Base-by-base conservation (phyloP, 768 basidiomycete species). In the Boletus bicolor region DNA sequence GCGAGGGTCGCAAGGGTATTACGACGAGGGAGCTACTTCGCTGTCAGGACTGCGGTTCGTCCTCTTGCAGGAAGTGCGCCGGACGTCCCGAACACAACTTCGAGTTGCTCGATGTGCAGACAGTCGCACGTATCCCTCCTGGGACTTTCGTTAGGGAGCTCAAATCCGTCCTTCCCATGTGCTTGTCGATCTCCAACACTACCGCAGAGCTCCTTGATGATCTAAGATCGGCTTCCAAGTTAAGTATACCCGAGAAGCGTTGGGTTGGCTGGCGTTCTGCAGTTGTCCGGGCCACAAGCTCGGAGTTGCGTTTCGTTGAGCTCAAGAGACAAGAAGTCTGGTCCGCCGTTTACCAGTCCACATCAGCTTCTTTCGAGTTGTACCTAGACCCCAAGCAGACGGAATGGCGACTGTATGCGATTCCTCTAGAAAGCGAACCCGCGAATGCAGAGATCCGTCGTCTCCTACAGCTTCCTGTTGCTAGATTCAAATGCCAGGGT, bases 41-140 rank as follows among this genome's bases (percentile, higher is more conserved):
- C 11, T 98, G 95, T 70, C 57, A 66, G 14, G 89, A 92, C 56
- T 98, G 95, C 65, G 82, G 81, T 7, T 82, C 83, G 9, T 82
- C 91, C 14, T 86, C 88, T 35, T 98, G 95, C 75, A 79, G 80
- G 60, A 87, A 86, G 67, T 96, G 93, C 66, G 91, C 90, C 41
- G 93, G 93, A 28, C 85, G 92, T 61, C 95, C 95, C 0, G 90
- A 94, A 63, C 95, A 98, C 70, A 88, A 86, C 60, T 84, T 83
- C 59, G 67, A 70, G 19, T 71, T 76, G 0, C 80, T 91, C 50
- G 82, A 87, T 59, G 61, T 81, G 28, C 70, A 65, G 5, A 65
- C 72, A 10, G 68, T 82, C 45, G 77, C 81, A 17, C 86, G 95
- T n/a, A 68, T 90, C 9, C 75, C 80, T 5, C 94, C 95, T 2